Evolutionary conservation across 1,284 basidiomycete genomes (phyloP).

Genomic region (Violaceomyces palustris): DNA sequence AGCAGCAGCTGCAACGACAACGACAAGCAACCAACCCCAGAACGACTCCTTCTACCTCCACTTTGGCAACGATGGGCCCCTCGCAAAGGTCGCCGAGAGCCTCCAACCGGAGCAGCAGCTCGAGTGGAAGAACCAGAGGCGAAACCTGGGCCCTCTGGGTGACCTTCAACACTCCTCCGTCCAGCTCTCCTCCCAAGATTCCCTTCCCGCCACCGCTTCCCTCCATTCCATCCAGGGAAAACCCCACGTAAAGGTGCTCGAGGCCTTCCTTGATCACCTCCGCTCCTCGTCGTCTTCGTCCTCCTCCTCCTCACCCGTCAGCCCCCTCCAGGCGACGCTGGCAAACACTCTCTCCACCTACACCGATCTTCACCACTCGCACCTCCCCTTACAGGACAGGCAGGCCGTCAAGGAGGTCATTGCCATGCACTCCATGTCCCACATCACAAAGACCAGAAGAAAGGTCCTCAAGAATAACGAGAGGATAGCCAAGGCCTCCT

Average conservation of each 20-base stretch:
- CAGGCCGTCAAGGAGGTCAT: constrained; percentile 18
- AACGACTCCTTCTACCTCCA: constrained; percentile 33
- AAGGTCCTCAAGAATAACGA: constrained; percentile 92
- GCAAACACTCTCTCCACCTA: constrained; percentile 29
- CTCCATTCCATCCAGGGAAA: constrained; percentile 5
- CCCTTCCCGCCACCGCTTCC: no score
- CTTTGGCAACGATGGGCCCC: constrained; percentile 29
- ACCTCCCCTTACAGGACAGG: constrained; percentile 18
- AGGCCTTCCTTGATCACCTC: constrained; percentile 14
- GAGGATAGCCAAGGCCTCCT: constrained; percentile 59
- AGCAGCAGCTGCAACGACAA: no score
- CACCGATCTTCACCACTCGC: constrained; percentile 37
- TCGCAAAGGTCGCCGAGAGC: constrained; percentile 18
- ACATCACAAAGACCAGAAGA: constrained; percentile 71
- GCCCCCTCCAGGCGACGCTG: constrained; percentile 22
- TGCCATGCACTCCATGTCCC: constrained; percentile 44
- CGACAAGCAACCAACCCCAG: no score
- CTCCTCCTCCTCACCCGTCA: neutral
- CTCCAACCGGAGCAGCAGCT: no score
- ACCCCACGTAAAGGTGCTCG: constrained; percentile 36
- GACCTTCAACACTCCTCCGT: no score
- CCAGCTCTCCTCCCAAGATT: no score
- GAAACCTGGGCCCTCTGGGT: no score
- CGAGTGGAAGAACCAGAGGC: no score
- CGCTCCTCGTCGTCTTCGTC: no score